These are phyloP conservation scores for Aureobasidium sp. DNA, from an alignment of 2,329 filamentous ascomycete genomes.

Conservation along the genomic window DNA sequence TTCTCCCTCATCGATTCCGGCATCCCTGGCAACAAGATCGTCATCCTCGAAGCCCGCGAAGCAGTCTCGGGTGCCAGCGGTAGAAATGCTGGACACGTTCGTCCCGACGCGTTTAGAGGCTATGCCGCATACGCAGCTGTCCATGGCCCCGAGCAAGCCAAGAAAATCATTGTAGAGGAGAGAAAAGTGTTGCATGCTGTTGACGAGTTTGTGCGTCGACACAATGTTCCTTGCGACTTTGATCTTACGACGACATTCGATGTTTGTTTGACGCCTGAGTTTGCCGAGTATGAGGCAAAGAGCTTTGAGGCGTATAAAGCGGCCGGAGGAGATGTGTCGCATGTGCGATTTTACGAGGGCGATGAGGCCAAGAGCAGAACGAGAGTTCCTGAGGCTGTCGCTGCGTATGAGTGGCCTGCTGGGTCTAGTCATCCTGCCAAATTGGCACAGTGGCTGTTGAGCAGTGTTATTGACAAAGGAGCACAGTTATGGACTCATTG, in stretches of 20 bases:
- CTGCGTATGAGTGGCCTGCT: slow-evolving; percentile 48
- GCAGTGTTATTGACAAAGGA: slow-evolving; percentile 32
- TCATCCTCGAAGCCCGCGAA: slow-evolving; percentile 40
- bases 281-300: slow-evolving; percentile 39
- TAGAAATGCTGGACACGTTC: slow-evolving; percentile 40
- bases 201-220: slow-evolving; percentile 35
- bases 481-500: slow-evolving; percentile 39
- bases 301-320: slow-evolving; percentile 34
- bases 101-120: slow-evolving; percentile 43
- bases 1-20: slow-evolving; percentile 36
- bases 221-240: slow-evolving; percentile 42
- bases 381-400: slow-evolving; percentile 32
- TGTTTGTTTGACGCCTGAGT: slow-evolving; percentile 43
- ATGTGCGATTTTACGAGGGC: slow-evolving; percentile 35
- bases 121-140: slow-evolving; percentile 39
- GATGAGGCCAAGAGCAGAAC: slow-evolving; percentile 35
- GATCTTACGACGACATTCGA: slow-evolving; percentile 42
- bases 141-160: slow-evolving; percentile 39
- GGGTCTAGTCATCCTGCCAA: slow-evolving; percentile 45
- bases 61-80: slow-evolving; percentile 40
- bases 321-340: slow-evolving; percentile 40
- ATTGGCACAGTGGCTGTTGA: slow-evolving; percentile 43
- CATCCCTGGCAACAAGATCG: slow-evolving; percentile 28
- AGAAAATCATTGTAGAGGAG: slow-evolving; percentile 42
- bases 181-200: slow-evolving; percentile 36